Percentiles rank a stretch among this genome's conserved stretches.
These are phyloP conservation scores for Myotisia sp. DNA, from an alignment of 2,329 filamentous ascomycete species.

Conservation along the genomic window DNA sequence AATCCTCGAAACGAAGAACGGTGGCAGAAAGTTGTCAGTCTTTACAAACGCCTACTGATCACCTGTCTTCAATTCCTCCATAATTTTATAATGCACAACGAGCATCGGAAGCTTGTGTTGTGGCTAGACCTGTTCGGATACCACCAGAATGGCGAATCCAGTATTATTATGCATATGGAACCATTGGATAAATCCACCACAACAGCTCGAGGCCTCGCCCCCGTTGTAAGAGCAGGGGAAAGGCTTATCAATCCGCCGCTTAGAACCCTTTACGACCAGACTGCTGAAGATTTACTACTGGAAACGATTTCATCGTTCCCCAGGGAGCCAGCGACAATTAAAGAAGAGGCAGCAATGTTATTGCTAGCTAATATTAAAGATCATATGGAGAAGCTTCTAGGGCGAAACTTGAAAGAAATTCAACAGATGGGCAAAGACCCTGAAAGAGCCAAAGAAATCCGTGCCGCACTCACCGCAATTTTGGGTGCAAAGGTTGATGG, in stretches of 20 bases:
- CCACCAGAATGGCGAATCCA: constrained; percentile 33
- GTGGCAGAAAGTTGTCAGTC: constrained; percentile 51
- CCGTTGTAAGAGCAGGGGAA: constrained; percentile 30
- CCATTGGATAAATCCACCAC: constrained; percentile 26
- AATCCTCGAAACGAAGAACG: constrained; percentile 48
- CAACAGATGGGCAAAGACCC: constrained; percentile 34
- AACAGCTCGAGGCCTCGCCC: constrained; percentile 26
- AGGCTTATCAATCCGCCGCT: constrained; percentile 30
- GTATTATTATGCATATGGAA: constrained; percentile 31
- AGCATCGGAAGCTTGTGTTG: constrained; percentile 49
- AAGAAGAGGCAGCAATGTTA: constrained; percentile 34
- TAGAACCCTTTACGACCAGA: constrained; percentile 30
- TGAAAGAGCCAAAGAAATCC: constrained; percentile 32
- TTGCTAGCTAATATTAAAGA: constrained; percentile 36
- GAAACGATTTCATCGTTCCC: constrained; percentile 33
- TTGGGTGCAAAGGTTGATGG: constrained; percentile 32
- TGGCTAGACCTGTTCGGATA: constrained; percentile 53
- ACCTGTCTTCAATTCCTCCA: constrained; percentile 53
- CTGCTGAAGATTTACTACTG: constrained; percentile 29
- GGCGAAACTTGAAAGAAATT: constrained; percentile 30
- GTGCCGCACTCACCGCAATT: constrained; percentile 30
- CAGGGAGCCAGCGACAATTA: constrained; percentile 30
- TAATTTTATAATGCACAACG: constrained; percentile 52
- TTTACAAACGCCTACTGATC: constrained; percentile 51
- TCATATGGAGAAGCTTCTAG: constrained; percentile 35